Evolutionary conservation across 2,329 filamentous ascomycete genomes (phyloP).

Genomic region (Aspergillus pseudoglaucus): DNA sequence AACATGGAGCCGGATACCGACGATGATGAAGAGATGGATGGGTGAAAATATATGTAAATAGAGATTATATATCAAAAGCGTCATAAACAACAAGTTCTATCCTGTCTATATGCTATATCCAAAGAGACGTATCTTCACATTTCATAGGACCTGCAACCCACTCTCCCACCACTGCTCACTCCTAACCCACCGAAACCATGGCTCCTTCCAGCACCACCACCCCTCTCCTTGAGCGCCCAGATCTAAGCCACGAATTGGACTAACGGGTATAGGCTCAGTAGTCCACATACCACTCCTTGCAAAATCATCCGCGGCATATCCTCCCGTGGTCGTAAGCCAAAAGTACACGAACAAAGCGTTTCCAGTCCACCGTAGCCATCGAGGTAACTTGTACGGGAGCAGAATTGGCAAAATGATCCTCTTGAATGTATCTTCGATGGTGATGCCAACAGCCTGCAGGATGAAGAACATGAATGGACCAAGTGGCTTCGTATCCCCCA

Average conservation of each 20-base stretch:
- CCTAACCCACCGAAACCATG: slow-evolving; percentile 52
- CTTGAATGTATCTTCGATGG: slow-evolving; percentile 49
- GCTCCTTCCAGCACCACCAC: slow-evolving; percentile 61
- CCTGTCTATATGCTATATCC: not conserved
- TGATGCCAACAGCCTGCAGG: slow-evolving; percentile 60
- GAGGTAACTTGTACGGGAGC: slow-evolving; percentile 36
- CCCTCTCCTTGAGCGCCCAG: slow-evolving; percentile 55
- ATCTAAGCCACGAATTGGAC: slow-evolving; percentile 60
- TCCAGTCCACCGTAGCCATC: slow-evolving; percentile 40
- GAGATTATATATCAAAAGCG: not conserved
- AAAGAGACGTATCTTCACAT: not conserved
- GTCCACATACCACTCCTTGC: slow-evolving; percentile 68
- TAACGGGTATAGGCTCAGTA: slow-evolving; percentile 74
- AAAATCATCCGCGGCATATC: slow-evolving; percentile 69
- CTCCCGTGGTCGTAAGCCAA: slow-evolving; percentile 65
- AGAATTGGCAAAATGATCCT: slow-evolving; percentile 27
- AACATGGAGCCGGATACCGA: slow-evolving; percentile 43
- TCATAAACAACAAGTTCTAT: not conserved
- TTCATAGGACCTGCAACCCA: slow-evolving; percentile 36
- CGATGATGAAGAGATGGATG: slow-evolving; percentile 34
- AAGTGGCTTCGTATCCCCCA: slow-evolving; percentile 54
- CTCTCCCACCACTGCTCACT: slow-evolving; percentile 60
- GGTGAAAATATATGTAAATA: slow-evolving; percentile 5
- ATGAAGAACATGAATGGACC: slow-evolving; percentile 63
- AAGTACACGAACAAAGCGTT: slow-evolving; percentile 58